phyloP scores from a whole-genome alignment of 169 alveolate genomes.

The Plasmodium gonderi region DNA sequence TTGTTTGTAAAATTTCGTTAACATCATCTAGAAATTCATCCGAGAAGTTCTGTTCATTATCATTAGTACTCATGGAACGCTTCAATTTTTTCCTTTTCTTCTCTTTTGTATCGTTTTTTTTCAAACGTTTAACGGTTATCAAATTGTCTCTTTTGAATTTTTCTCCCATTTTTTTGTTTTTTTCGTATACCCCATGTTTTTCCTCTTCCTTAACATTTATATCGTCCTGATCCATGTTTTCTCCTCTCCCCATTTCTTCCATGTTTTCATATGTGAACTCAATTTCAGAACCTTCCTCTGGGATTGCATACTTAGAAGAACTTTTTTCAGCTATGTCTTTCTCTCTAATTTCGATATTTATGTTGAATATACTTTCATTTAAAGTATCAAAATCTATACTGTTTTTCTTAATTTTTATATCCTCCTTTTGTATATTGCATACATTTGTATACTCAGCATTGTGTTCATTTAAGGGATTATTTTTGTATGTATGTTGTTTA shows the following conservation, averaged over 20 bases:
- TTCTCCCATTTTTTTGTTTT: not conserved
- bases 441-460: not conserved
- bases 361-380: slow-evolving; percentile 30
- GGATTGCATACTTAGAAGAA: not conserved
- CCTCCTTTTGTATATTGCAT: not conserved
- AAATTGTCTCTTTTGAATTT: not conserved
- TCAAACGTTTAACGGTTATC: no score
- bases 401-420: slow-evolving; percentile 4
- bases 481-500: not conserved
- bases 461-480: not conserved
- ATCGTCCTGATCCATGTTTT: not conserved
- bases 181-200: not conserved
- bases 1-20: slow-evolving; percentile 41
- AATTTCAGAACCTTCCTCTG: not conserved
- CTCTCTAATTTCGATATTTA: slow-evolving; percentile 2
- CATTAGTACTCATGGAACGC: not conserved
- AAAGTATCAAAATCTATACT: slow-evolving; percentile 55
- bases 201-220: not conserved
- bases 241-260: not conserved
- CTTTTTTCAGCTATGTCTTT: not conserved
- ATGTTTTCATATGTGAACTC: not conserved
- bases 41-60: not conserved
- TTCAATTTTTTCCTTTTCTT: not conserved
- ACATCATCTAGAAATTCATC: slow-evolving; percentile 11
- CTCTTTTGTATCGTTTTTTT: not conserved